Percentiles rank a stretch among this genome's conserved stretches.
Conservation (phyloP, 2,329 filamentous ascomycete species). For the Teratosphaeria epicoccoides region DNA sequence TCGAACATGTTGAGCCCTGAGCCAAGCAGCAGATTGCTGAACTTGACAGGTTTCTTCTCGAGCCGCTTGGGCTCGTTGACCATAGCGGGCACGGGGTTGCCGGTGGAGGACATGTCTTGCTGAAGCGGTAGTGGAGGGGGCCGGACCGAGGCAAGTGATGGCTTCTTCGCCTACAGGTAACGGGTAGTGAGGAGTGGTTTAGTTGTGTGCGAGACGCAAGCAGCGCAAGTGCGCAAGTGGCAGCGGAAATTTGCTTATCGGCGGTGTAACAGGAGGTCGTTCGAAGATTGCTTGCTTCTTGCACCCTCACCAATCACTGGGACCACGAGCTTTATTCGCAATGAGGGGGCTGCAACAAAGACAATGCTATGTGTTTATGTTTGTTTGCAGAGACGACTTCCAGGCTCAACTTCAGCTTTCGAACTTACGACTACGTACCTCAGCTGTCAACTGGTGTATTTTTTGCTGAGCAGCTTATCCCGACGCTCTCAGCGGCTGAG, state of each 20-base stretch:
- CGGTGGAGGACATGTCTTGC: constrained; percentile 26
- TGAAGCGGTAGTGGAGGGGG: constrained; percentile 41
- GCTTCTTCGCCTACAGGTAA: constrained; percentile 62
- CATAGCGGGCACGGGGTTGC: constrained; percentile 36
- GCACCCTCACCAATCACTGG: background rate
- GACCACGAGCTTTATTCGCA: background rate
- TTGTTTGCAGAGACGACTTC: background rate
- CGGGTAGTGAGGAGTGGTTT: background rate
- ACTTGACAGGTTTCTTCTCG: constrained; percentile 99
- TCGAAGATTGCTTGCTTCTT: background rate
- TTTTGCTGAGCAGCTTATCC: background rate
- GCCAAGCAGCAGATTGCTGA: constrained; percentile 94
- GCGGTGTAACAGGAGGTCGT: background rate
- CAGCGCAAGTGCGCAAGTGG: constrained; percentile 14
- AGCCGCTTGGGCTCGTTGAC: constrained; percentile 44
- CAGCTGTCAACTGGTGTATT: background rate
- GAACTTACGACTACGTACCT: background rate
- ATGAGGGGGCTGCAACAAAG: background rate
- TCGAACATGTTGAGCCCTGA: constrained; percentile 95
- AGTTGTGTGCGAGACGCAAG: constrained; percentile 13
- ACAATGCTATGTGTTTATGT: background rate
- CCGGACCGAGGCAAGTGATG: constrained; percentile 95
- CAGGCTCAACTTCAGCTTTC: background rate
- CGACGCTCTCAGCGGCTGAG: background rate
- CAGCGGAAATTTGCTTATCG: constrained; percentile 7